Base-by-base conservation (phyloP, 345 rosid species). In the Murraya paniculata region DNA sequence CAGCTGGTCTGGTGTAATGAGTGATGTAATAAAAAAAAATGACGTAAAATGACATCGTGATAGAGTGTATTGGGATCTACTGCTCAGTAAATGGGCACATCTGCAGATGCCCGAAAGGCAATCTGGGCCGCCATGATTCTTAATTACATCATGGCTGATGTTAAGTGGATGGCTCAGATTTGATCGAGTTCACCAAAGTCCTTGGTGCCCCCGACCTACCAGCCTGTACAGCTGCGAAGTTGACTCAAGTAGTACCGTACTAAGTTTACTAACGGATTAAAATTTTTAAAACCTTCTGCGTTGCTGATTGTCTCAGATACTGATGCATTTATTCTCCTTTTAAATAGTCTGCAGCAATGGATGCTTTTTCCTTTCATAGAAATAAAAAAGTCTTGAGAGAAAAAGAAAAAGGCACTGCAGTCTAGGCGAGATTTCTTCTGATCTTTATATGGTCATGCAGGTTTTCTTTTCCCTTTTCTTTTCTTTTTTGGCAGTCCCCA, bases 361-460 rank as follows among this genome's bases (percentile, higher is more conserved):
- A 78, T 78, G 39, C 71, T 75, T 22, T 75, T 80, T 73, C 71
- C 80, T 57, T 77, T 68, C 70, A 45, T 70, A 30, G 80, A 81
- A 76, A 78, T 62, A 59, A 66, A 59, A 66, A 73, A 65, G 66
- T 41, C n/a, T 13, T 55, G 77, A 59, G 56, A 69, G 50, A 33
- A 31, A 31, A 65, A 76, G 18, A 71, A 16, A 78, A 71, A 36
- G 81, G 80, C 81, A 48, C 85, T 77, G 79, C 85, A 82, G 82
- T 73, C 85, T 74, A 85, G 80, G 83, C 68, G 73, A 74, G 79
- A 71, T 79, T 72, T 72, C 79, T 68, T 75, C 72, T 76, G 77
- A 76, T 74, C 60, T n/a, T 48, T 64, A 28, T 61, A 65, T 9
- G 48, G 73, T 22, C 56, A 31, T 73, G 75, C 74, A 70, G 83